Evolutionary conservation across 352 stramenopile species (phyloP).

Genomic region (Globisporangium ultimum): DNA sequence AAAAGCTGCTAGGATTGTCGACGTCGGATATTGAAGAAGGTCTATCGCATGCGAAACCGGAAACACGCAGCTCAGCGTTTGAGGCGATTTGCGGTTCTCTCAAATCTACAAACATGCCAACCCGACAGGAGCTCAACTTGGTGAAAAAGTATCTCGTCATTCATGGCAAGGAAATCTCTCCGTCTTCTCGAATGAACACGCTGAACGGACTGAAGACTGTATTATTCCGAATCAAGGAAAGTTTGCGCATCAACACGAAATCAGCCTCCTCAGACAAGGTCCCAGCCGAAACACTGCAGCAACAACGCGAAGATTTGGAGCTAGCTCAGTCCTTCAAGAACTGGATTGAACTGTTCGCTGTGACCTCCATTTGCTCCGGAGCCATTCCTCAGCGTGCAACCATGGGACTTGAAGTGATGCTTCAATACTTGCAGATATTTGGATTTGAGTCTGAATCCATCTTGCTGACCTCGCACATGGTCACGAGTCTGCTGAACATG

Average conservation of each 20-base stretch:
- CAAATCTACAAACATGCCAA: conserved; percentile 76
- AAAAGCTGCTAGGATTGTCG: conserved; percentile 52
- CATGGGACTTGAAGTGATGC: conserved; percentile 64
- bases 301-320: conserved; percentile 27
- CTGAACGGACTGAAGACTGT: conserved; percentile 76
- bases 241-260: conserved; percentile 39
- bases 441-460: conserved; percentile 31
- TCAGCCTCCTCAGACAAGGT: neutral
- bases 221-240: conserved; percentile 73
- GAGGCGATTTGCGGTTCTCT: conserved; percentile 75
- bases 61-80: conserved; percentile 69
- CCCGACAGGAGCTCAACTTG: conserved; percentile 44
- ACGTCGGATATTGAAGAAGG: conserved; percentile 51
- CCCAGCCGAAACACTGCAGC: conserved; percentile 4
- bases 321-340: conserved; percentile 47
- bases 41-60: conserved; percentile 45
- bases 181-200: conserved; percentile 63
- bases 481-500: conserved; percentile 71
- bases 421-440: conserved; percentile 74
- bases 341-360: conserved; percentile 68
- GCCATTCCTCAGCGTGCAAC: conserved; percentile 68
- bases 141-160: conserved; percentile 68
- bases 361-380: conserved; percentile 59
- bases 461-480: conserved; percentile 56
- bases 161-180: conserved; percentile 70